These are phyloP conservation scores for Eurotiales sp. DNA, from an alignment of 2,329 filamentous ascomycete species.

Conservation along the genomic window DNA sequence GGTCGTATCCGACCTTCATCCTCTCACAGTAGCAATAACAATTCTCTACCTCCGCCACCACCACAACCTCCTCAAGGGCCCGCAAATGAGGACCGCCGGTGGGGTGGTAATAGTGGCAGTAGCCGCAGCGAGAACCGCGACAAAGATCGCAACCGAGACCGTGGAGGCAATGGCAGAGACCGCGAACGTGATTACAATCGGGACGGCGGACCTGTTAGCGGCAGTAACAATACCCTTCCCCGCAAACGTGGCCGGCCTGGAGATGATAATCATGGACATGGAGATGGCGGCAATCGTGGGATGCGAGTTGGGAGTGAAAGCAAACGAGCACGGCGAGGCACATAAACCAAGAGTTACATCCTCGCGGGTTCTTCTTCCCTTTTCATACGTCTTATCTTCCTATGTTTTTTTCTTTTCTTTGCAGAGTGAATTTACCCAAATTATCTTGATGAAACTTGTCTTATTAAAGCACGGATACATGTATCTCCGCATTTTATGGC, in stretches of 20 bases:
- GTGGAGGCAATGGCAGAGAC: constrained; percentile 26
- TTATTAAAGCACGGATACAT: constrained; percentile 10
- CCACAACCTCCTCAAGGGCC: constrained; percentile 19
- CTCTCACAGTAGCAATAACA: constrained; percentile 26
- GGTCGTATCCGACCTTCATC: constrained; percentile 33
- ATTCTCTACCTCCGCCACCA: constrained; percentile 26
- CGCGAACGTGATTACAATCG: constrained; percentile 32
- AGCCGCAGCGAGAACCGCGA: constrained; percentile 34
- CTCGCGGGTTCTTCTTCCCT: not conserved
- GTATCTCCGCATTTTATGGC: constrained; percentile 8
- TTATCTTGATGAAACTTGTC: constrained; percentile 13
- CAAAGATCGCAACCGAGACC: constrained; percentile 31
- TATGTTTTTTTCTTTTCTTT: not conserved
- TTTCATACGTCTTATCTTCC: not conserved
- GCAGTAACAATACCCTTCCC: constrained; percentile 23
- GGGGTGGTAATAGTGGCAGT: constrained; percentile 25
- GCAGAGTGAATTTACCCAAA: not conserved
- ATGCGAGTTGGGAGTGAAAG: constrained; percentile 37
- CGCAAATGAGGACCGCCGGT: constrained; percentile 32
- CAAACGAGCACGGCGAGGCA: constrained; percentile 40
- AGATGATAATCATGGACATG: constrained; percentile 28
- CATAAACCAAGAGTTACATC: constrained; percentile 18
- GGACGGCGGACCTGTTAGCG: constrained; percentile 32
- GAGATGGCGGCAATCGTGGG: constrained; percentile 31
- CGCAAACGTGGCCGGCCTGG: constrained; percentile 38